A percentile compares a stretch with the other conserved stretches of the same genome.
These are phyloP conservation scores for Ophiosphaerella narmari DNA, from an alignment of 2,329 filamentous ascomycete species.

Conservation along the genomic window DNA sequence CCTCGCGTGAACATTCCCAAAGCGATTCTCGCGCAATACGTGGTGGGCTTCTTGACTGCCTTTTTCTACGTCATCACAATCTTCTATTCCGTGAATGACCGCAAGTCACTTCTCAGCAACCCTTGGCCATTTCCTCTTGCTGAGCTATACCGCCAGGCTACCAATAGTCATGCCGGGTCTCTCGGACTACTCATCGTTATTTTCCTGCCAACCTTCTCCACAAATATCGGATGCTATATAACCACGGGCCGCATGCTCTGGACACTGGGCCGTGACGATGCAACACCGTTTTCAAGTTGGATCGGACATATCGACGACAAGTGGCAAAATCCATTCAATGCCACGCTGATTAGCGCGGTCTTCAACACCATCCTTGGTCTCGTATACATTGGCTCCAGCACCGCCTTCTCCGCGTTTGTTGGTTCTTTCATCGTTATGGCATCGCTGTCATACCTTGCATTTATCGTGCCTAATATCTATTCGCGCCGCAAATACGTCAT, in stretches of 20 bases:
- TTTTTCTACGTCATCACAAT: constrained; percentile 46
- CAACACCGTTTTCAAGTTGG: constrained; percentile 57
- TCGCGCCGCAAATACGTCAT: constrained; percentile 49
- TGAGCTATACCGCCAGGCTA: constrained; percentile 64
- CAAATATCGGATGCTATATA: constrained; percentile 62
- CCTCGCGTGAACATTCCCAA: constrained; percentile 48
- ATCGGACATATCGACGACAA: constrained; percentile 54
- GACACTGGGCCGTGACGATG: constrained; percentile 63
- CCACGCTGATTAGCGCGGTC: constrained; percentile 57
- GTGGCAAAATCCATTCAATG: constrained; percentile 60
- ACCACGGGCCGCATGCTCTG: constrained; percentile 67
- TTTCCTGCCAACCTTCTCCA: constrained; percentile 58
- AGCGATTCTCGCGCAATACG: constrained; percentile 46
- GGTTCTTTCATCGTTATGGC: constrained; percentile 62
- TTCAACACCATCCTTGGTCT: constrained; percentile 62
- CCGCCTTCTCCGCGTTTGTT: constrained; percentile 70
- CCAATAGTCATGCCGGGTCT: constrained; percentile 46
- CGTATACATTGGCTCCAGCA: constrained; percentile 69
- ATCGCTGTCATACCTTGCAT: constrained; percentile 64
- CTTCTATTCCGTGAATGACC: constrained; percentile 64
- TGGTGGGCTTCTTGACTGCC: constrained; percentile 43
- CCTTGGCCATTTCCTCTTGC: constrained; percentile 64
- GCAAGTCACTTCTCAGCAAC: constrained; percentile 58
- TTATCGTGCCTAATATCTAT: constrained; percentile 59
- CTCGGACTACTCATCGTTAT: constrained; percentile 57